Conservation (phyloP, 257 asterid genomes). For the Plantago ovata region DNA sequence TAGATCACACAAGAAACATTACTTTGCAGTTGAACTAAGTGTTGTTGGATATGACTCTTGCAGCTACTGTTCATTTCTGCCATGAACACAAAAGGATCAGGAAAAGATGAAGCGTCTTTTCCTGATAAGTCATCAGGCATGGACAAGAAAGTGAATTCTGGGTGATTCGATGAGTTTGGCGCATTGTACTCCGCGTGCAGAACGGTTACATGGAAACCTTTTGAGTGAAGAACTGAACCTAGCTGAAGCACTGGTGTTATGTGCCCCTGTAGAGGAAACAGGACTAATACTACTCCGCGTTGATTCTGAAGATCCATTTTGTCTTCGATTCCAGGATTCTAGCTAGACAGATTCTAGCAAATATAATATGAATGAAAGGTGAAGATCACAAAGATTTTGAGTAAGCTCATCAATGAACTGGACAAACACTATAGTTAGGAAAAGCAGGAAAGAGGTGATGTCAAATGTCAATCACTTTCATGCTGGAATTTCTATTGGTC, state of each 20-base stretch:
- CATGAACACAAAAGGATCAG: not conserved
- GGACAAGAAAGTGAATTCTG: conserved; percentile 11
- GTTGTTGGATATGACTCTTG: not conserved
- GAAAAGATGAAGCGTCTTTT: not conserved
- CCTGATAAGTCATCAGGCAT: conserved; percentile 12
- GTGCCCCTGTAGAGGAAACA: conserved; percentile 25
- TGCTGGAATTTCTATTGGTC: too few relatives aligned
- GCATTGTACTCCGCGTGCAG: conserved; percentile 19
- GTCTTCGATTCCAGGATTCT: too few relatives aligned
- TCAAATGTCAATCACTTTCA: too few relatives aligned
- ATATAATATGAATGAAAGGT: too few relatives aligned
- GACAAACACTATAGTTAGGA: too few relatives aligned
- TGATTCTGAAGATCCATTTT: not conserved
- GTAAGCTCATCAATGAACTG: too few relatives aligned
- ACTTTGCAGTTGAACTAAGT: conserved; percentile 13
- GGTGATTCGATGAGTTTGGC: conserved; percentile 23
- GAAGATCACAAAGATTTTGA: too few relatives aligned
- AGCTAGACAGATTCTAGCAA: too few relatives aligned
- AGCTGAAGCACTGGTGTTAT: conserved; percentile 29
- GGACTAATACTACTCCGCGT: conserved; percentile 9
- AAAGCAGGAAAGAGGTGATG: too few relatives aligned
- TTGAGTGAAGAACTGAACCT: conserved; percentile 18
- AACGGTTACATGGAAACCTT: conserved; percentile 18
- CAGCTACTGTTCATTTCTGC: conserved; percentile 1
- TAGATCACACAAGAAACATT: conserved; percentile 21